A percentile compares a stretch with the other conserved stretches of the same genome.
Evolutionary conservation across 1,284 basidiomycete genomes (phyloP).

Genomic region (Tetrapyrgos nigripes): DNA sequence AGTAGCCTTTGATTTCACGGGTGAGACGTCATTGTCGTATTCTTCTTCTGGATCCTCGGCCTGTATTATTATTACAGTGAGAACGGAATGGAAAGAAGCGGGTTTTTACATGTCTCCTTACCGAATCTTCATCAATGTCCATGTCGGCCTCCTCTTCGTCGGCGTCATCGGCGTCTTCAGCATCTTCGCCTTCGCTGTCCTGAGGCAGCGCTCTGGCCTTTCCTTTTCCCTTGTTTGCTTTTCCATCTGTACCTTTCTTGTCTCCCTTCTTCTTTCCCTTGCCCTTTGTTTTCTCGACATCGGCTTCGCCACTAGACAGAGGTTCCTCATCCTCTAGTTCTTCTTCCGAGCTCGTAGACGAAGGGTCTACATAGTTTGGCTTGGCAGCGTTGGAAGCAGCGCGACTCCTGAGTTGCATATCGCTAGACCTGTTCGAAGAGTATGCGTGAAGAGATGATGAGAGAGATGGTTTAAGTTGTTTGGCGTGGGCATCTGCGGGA

Average conservation of each 20-base stretch:
- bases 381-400: not conserved
- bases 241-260: not conserved
- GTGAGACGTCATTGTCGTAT: conserved; percentile 39
- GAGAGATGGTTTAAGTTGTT: not conserved
- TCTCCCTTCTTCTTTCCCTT: not conserved
- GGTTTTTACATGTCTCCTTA: not conserved
- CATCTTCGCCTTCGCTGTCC: not conserved
- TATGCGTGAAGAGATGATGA: not conserved
- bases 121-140: not conserved
- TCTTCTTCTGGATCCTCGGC: conserved; percentile 20
- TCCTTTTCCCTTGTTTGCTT: conserved; percentile 4
- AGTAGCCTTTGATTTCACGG: not conserved
- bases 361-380: not conserved
- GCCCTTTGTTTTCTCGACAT: not conserved
- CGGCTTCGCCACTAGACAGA: not conserved
- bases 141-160: conserved; percentile 10
- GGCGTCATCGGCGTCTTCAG: not conserved
- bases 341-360: not conserved
- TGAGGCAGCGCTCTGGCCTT: conserved; percentile 6
- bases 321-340: not conserved
- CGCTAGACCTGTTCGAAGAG: not conserved
- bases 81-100: not conserved
- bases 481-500: not conserved
- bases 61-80: not conserved
- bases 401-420: not conserved